Conservation (phyloP, 192 early-diverging fungal species). For the Backusella westeae region DNA sequence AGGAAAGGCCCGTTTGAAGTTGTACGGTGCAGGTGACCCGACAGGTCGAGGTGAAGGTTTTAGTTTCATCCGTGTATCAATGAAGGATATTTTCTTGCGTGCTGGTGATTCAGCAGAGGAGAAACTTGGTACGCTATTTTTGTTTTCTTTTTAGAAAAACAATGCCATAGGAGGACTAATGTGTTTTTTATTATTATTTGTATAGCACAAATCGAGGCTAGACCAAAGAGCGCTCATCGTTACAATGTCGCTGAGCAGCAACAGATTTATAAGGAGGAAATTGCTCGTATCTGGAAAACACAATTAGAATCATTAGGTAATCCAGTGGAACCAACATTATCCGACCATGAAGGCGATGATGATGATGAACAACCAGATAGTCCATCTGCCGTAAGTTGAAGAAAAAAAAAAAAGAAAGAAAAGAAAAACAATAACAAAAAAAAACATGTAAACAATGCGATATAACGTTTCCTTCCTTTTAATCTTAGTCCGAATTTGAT, state of each 20-base stretch:
- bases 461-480: background rate
- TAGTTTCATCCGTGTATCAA: constrained; percentile 94
- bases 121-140: constrained; percentile 50
- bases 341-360: constrained; percentile 48
- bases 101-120: constrained; percentile 83
- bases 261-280: constrained; percentile 92
- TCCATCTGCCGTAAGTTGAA: constrained; percentile 26
- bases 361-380: constrained; percentile 51
- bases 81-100: constrained; percentile 96
- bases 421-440: background rate
- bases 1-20: constrained; percentile 93
- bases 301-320: constrained; percentile 71
- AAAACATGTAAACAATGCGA: background rate
- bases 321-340: constrained; percentile 44
- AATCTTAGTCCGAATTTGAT: constrained; percentile 17
- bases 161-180: background rate
- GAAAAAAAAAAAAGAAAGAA: background rate
- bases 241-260: constrained; percentile 94
- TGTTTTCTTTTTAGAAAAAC: background rate
- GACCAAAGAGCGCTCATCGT: constrained; percentile 79
- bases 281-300: constrained; percentile 89
- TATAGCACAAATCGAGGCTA: constrained; percentile 71
- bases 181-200: background rate
- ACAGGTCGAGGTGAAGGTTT: constrained; percentile 95
- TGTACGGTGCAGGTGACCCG: constrained; percentile 96